phyloP scores from a whole-genome alignment of 345 rosid genomes.

The Conringia planisiliqua region DNA sequence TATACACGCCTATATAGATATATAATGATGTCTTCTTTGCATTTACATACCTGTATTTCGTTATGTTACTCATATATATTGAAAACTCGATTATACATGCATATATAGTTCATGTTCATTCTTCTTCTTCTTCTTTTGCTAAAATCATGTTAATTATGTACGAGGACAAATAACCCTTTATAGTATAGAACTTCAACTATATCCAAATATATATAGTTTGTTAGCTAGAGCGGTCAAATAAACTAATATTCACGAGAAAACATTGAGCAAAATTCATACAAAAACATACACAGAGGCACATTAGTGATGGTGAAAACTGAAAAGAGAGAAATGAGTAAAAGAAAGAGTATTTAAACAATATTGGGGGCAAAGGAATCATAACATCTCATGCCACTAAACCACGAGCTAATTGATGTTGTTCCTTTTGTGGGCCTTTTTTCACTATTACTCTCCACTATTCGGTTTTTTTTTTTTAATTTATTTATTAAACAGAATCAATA shows the following conservation, averaged over 20 bases:
- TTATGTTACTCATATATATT: background rate
- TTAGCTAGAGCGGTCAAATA: conserved; percentile 2
- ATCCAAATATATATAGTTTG: background rate
- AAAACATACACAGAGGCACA: background rate
- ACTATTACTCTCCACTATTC: conserved; percentile 20
- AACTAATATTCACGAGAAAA: background rate
- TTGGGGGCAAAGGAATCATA: conserved; percentile 44
- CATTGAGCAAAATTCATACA: background rate
- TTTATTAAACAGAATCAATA: conserved; percentile 17
- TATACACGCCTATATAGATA: background rate
- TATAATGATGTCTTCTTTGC: background rate
- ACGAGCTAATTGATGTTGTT: conserved; percentile 50
- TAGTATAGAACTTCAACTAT: background rate
- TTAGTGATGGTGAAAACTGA: conserved; percentile 17
- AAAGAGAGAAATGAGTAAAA: conserved; percentile 1
- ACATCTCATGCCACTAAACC: conserved; percentile 47
- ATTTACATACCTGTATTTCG: conserved; percentile 1
- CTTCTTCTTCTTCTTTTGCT: background rate
- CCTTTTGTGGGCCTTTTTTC: conserved; percentile 55
- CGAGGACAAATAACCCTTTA: background rate
- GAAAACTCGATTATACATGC: background rate
- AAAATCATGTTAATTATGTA: background rate
- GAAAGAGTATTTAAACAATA: conserved; percentile 18
- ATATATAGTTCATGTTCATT: background rate
- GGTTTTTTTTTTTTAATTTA: background rate